Percentiles rank a stretch among this genome's conserved stretches.
Conservation (phyloP, 441 rosid genomes). For the Jatropha podagrica region DNA sequence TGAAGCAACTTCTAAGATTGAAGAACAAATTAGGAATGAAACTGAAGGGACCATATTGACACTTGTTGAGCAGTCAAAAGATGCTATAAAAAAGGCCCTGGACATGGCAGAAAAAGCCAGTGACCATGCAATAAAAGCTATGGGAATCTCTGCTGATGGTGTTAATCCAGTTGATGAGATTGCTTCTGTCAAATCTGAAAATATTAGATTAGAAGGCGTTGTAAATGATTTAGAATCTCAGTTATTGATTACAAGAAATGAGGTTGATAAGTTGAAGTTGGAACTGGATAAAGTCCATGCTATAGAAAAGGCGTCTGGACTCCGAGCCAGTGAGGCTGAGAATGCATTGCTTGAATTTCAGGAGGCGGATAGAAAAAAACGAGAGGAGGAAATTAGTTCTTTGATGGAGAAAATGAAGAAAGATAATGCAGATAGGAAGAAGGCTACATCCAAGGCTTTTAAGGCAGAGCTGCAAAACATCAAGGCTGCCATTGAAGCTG, state of each 20-base stretch:
- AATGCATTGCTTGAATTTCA: constrained; percentile 46
- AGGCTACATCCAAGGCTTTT: constrained; percentile 35
- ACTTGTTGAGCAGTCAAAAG: constrained; percentile 45
- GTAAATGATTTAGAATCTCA: constrained; percentile 41
- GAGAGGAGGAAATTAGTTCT: constrained; percentile 34
- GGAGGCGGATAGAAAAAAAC: constrained; percentile 35
- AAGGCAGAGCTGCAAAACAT: constrained; percentile 42
- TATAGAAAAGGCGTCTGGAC: constrained; percentile 37
- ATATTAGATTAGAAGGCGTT: constrained; percentile 30
- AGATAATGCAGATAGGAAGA: constrained; percentile 34
- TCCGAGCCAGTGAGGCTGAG: constrained; percentile 38
- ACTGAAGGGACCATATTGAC: constrained; percentile 40
- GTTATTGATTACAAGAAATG: constrained; percentile 34
- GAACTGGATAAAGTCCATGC: constrained; percentile 37
- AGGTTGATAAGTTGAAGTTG: constrained; percentile 39
- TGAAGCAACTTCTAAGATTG: constrained; percentile 37
- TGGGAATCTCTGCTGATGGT: constrained; percentile 25
- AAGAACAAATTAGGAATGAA: constrained; percentile 45
- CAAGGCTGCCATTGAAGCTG: constrained; percentile 43
- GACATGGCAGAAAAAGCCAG: constrained; percentile 41
- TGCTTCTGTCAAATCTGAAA: constrained; percentile 37
- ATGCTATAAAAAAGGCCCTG: constrained; percentile 44
- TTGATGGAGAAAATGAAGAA: constrained; percentile 46
- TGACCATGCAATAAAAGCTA: constrained; percentile 37
- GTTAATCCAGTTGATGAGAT: constrained; percentile 35